phyloP scores from a whole-genome alignment of 352 stramenopile species.

The Phytophthora citricola region DNA sequence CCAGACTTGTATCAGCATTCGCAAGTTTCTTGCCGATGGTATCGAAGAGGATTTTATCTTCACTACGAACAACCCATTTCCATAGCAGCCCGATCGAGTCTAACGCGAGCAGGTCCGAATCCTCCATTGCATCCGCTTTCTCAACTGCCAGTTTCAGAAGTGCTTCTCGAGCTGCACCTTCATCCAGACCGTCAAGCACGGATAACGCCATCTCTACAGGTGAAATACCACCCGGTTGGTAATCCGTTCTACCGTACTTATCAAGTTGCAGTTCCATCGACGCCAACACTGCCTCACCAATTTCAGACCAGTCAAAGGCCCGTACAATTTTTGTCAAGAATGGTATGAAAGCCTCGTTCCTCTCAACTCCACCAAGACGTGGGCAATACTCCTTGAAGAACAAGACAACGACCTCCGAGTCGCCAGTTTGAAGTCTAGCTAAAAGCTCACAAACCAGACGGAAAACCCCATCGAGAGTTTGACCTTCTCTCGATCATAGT shows the following conservation, averaged over 20 bases:
- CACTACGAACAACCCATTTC: constrained; percentile 1
- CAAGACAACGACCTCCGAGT: constrained; percentile 2
- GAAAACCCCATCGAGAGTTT: constrained; percentile 9
- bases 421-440: constrained; percentile 2
- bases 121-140: not conserved
- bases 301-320: constrained; percentile 18
- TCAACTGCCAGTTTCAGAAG: constrained; percentile 4
- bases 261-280: not conserved
- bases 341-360: constrained; percentile 6
- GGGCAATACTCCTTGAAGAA: constrained; percentile 23
- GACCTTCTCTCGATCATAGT: not conserved
- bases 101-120: not conserved
- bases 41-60: not conserved
- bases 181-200: constrained; percentile 16
- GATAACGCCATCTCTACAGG: constrained; percentile 12
- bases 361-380: constrained; percentile 1
- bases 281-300: constrained; percentile 9
- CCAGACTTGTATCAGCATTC: not conserved
- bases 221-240: not conserved
- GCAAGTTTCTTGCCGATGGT: not conserved
- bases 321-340: constrained; percentile 11
- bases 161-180: not conserved
- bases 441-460: constrained; percentile 6
- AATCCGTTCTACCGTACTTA: too few relatives aligned
- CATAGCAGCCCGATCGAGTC: not conserved